Base-by-base conservation (phyloP, 768 basidiomycete species). In the Russula abietina region DNA sequence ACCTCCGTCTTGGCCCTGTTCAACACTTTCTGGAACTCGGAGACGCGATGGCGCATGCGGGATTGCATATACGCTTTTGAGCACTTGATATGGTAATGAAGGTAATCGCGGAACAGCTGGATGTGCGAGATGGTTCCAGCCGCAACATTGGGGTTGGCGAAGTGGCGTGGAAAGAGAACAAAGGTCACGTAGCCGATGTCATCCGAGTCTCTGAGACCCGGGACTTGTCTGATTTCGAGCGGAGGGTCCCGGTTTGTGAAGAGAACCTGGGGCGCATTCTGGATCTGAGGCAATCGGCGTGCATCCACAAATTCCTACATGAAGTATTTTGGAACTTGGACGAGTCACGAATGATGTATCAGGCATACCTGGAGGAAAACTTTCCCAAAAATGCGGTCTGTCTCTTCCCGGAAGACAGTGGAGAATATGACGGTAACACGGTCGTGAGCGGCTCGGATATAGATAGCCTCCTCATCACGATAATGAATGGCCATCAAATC, bases 71-170 rank as follows among this genome's bases (percentile, higher is more conserved):
- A 98, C 0, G 96, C 97, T 75, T 98, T 98, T 57, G 89, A 94
- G 73, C 93, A 95, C 71, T 96, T 98, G 82, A 99, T 97, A 72
- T 98, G 96, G 75, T 98, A 98, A 76, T 99, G 97, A n/a, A 99
- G 80, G 72, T 98, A 98, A 74, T 98, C 93, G 60, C 97, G 85
- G 88, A 99, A 98, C 28, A 96, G 79, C 73, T 98, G 93, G 70
- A 98, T 90, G 69, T 93, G 93, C 32, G 93, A 94, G 72, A 98
- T 97, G 16, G 93, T 94, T 43, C 80, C 78, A 2, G 83, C 79
- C 16, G 93, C 89, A 22, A 83, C 78, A 22, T 79, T 73, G 2
- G 84, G 79, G 69, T 86, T 89, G 64, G 82, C 74, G 74, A 98
- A 98, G 79, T 98, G 97, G 49, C 93, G 92, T 28, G 97, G 96